A percentile compares a stretch with the other conserved stretches of the same genome.
These are phyloP conservation scores for Gossypium stocksii DNA, from an alignment of 345 rosid genomes.

Conservation along the genomic window DNA sequence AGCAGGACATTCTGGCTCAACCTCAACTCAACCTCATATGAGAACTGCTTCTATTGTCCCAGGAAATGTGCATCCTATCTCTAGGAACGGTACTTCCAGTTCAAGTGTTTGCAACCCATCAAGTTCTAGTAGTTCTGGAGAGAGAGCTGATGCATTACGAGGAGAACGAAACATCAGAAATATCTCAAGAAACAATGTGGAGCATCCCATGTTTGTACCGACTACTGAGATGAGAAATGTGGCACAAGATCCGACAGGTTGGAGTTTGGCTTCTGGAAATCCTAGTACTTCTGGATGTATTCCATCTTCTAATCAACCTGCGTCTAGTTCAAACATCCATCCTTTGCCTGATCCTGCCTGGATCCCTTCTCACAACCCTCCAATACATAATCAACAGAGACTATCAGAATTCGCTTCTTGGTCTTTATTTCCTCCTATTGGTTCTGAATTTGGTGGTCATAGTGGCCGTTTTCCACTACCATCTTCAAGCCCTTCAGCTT, in stretches of 20 bases:
- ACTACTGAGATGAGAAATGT: constrained; percentile 6
- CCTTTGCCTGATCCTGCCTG: not conserved
- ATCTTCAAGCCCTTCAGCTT: not conserved
- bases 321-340: not conserved
- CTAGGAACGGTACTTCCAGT: not conserved
- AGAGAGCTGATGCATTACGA: not conserved
- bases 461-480: not conserved
- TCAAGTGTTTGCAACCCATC: not conserved
- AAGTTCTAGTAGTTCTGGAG: not conserved
- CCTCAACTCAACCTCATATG: not conserved
- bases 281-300: not conserved
- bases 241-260: not conserved
- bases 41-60: not conserved
- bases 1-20: not conserved
- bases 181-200: not conserved
- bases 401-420: not conserved
- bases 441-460: not conserved
- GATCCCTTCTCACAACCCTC: constrained; percentile 2
- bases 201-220: not conserved
- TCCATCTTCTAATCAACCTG: not conserved
- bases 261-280: constrained; percentile 1
- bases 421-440: constrained; percentile 2
- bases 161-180: not conserved
- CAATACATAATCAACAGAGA: not conserved
- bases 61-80: not conserved